Evolutionary conservation across 2,329 filamentous ascomycete species (phyloP), one percentile per base, ranked within the genome.

Genomic region (Cryoendolithus antarcticus): DNA sequence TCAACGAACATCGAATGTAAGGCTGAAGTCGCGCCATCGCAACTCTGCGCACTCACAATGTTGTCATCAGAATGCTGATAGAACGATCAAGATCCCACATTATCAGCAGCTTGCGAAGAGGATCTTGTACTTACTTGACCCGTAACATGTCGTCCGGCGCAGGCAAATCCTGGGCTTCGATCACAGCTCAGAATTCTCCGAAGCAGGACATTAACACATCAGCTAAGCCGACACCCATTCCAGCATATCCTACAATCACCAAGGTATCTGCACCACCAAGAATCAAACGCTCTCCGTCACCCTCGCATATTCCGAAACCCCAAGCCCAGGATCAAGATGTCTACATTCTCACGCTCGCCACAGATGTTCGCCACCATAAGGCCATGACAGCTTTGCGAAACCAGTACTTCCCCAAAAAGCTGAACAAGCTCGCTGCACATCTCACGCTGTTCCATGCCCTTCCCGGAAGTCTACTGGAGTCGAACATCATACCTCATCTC

Each of bases 401-500:
- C 11, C 46, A 52, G 21, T 62, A 66, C 48, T 68, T 67, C 35
- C 64, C 64, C 0, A 51, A 49, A n/a, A 52, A 54, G 7, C 48
- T 66, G 41, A 67, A 67, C 45, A 60, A 60, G 30, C 60, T 61
- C 1, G 59, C 58, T 2, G 64, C 64, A 4, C 64, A 68, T 43
- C 45, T 68, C 11, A 66, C 64, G 1, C 54, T 67, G 3, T 67
- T 67, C 48, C 64, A 67, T 44, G 64, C 64, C 4, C 53, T 68
- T 19, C 64, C 65, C 0, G 58, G 55, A 33, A 64, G 60, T 30
- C 57, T 59, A 35, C 48, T 65, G 10, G 43, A 53, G n/a, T 45
- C 48, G 29, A 43, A 43, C 19, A 58, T 67, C 9, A 52, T 62
- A 8, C 53, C 54, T 5, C 47, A 48, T 2, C 42, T 67, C 8